phyloP scores from a whole-genome alignment of 2,329 filamentous ascomycete genomes.

The Penicillium concentricum region DNA sequence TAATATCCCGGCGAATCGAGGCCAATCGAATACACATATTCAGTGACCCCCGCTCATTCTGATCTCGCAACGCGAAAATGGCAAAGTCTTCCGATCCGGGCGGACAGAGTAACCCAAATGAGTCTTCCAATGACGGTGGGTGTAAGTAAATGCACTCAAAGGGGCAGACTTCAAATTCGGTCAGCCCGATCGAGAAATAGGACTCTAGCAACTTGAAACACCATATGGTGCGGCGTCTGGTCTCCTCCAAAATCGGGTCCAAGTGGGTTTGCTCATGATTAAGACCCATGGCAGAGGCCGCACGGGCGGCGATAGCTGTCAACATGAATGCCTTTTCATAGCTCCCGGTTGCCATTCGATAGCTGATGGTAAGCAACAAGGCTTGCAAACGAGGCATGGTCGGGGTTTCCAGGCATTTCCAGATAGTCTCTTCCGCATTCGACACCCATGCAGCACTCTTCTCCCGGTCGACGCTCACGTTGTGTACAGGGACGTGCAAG shows the following conservation, averaged over 20 bases:
- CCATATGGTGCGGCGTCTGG: constrained; percentile 15
- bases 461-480: not conserved
- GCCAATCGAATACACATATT: constrained; percentile 12
- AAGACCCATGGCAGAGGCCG: constrained; percentile 11
- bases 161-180: constrained; percentile 14
- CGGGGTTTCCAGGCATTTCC: constrained; percentile 11
- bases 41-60: not conserved
- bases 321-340: constrained; percentile 18
- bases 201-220: constrained; percentile 12
- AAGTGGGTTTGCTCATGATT: constrained; percentile 16
- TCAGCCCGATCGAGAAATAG: constrained; percentile 11
- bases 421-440: constrained; percentile 5
- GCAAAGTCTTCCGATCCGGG: not conserved
- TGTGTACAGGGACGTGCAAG: not conserved
- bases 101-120: not conserved
- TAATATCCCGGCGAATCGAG: constrained; percentile 14
- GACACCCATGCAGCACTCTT: not conserved
- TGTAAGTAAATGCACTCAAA: constrained; percentile 15
- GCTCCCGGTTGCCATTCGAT: constrained; percentile 8
- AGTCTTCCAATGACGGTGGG: constrained; percentile 8
- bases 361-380: constrained; percentile 11
- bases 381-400: constrained; percentile 9
- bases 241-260: constrained; percentile 14
- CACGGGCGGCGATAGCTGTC: constrained; percentile 12
- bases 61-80: not conserved